Percentiles rank a stretch among this genome's conserved stretches.
Evolutionary conservation across 805 yeast genomes (phyloP).

Genomic region (Nadsonia fulvescens): DNA sequence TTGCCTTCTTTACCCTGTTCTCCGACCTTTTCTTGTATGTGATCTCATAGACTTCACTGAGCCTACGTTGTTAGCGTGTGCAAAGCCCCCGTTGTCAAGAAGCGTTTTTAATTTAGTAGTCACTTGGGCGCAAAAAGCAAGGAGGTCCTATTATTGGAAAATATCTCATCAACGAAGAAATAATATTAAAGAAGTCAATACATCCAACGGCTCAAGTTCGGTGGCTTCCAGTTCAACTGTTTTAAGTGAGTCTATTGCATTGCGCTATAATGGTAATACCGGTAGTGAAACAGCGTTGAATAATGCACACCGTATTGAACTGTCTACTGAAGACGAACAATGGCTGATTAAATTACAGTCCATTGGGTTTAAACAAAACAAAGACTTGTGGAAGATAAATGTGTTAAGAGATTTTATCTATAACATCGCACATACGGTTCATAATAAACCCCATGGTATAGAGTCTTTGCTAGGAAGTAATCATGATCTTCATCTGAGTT

Average conservation of each 20-base stretch:
- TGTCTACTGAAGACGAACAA: conserved; percentile 17
- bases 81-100: conserved; percentile 49
- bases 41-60: conserved; percentile 56
- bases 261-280: no score
- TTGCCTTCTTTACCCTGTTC: conserved; percentile 67
- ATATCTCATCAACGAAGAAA: no score
- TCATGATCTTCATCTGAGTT: no score
- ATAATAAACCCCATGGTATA: no score
- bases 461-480: no score
- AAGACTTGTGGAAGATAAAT: conserved; percentile 70
- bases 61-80: conserved; percentile 46
- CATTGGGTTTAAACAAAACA: conserved; percentile 56
- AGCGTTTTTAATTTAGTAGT: conserved; percentile 44
- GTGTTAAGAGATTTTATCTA: conserved; percentile 49
- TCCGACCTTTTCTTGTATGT: conserved; percentile 57
- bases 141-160: conserved; percentile 71
- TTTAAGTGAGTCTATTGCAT: no score
- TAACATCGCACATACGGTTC: conserved; percentile 15
- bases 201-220: no score
- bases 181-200: no score
- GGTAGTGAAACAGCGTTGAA: no score
- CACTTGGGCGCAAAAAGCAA: conserved; percentile 53
- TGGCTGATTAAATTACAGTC: conserved; percentile 55
- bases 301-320: no score
- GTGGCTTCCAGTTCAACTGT: no score